phyloP scores from a whole-genome alignment of 257 asterid species.

The Nicotiana paniculata region DNA sequence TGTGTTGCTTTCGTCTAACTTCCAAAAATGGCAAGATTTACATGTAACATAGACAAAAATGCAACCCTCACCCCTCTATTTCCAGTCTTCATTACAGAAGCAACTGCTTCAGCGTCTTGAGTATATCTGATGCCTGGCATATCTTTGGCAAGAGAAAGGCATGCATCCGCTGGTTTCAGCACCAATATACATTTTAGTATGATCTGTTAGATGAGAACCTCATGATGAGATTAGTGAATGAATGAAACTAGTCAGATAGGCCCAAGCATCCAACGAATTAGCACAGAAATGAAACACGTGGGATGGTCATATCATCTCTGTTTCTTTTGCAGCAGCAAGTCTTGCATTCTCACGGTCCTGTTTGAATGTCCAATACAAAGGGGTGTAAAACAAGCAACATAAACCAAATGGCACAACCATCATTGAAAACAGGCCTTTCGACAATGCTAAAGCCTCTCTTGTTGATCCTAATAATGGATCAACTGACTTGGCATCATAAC shows the following conservation, averaged over 20 bases:
- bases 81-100: background rate
- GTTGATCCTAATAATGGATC: conserved; percentile 71
- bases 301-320: conserved; percentile 56
- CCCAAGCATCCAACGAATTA: too few species aligned
- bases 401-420: conserved; percentile 89
- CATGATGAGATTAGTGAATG: too few species aligned
- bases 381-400: conserved; percentile 84
- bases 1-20: background rate
- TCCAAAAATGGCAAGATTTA: background rate
- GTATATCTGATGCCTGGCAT: background rate
- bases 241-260: too few species aligned
- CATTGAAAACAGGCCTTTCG: conserved; percentile 81
- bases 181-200: background rate
- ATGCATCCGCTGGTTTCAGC: background rate
- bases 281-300: background rate
- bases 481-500: conserved; percentile 66
- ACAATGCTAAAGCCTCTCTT: conserved; percentile 71
- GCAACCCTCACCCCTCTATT: background rate
- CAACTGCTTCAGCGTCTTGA: background rate
- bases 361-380: conserved; percentile 79
- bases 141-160: background rate
- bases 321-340: conserved; percentile 51
- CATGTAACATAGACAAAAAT: background rate
- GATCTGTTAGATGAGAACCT: background rate
- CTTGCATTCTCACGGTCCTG: conserved; percentile 79